phyloP scores from a whole-genome alignment of 2,329 filamentous ascomycete species.

The Sporothrix euskadiensis region DNA sequence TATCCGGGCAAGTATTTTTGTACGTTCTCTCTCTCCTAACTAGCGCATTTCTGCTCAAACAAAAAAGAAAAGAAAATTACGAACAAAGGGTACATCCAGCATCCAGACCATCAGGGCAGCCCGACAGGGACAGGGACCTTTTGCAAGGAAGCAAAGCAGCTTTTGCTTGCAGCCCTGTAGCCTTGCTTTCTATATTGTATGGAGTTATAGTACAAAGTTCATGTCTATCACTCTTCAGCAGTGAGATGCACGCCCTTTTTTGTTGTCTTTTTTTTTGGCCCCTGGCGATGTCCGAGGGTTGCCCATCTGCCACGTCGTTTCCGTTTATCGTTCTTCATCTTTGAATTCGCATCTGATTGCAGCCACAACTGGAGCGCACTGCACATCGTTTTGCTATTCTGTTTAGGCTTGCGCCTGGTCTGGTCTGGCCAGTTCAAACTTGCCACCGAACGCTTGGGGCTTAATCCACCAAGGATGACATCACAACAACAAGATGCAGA shows the following conservation, averaged over 20 bases:
- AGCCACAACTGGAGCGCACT: neutral
- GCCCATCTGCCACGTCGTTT: conserved; percentile 13
- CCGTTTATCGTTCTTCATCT: neutral
- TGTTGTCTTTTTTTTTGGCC: neutral
- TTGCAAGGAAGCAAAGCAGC: neutral
- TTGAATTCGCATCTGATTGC: neutral
- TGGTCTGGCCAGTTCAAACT: neutral
- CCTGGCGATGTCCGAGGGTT: neutral
- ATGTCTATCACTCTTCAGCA: neutral
- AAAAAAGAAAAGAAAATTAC: neutral
- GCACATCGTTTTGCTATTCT: neutral
- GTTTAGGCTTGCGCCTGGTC: neutral
- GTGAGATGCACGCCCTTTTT: neutral
- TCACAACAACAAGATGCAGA: neutral
- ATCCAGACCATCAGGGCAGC: neutral
- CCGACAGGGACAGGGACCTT: conserved; percentile 7
- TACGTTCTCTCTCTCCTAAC: neutral
- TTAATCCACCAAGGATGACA: neutral
- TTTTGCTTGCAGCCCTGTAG: neutral
- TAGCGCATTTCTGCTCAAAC: neutral
- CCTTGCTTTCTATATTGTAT: neutral
- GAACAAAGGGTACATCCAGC: neutral
- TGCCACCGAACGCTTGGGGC: neutral
- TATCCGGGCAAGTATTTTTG: neutral
- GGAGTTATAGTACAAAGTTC: neutral